Evolutionary conservation across 2,329 filamentous ascomycete genomes (phyloP).

Genomic region (Colletotrichum theobromicola): DNA sequence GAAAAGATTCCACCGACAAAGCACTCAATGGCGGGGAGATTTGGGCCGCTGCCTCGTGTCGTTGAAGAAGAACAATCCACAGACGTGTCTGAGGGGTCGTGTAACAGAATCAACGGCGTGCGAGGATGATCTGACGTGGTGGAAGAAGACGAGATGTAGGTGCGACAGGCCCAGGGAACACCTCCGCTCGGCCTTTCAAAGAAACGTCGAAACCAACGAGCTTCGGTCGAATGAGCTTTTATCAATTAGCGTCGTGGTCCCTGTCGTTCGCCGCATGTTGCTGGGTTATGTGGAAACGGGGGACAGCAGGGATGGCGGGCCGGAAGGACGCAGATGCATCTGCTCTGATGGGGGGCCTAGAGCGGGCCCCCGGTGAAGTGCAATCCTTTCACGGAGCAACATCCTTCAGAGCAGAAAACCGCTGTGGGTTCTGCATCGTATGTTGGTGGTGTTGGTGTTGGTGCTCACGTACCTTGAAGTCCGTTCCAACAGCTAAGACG

Average conservation of each 20-base stretch:
- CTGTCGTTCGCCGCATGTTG: background rate
- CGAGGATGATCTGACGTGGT: background rate
- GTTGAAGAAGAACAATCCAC: background rate
- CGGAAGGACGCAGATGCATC: background rate
- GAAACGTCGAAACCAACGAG: background rate
- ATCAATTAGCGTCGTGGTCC: background rate
- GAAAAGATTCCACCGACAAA: background rate
- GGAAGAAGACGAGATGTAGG: background rate
- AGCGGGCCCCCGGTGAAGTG: background rate
- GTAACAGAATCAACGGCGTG: background rate
- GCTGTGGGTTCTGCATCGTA: background rate
- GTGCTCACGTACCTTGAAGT: background rate
- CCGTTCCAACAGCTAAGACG: background rate
- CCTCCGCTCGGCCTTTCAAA: background rate
- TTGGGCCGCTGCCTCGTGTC: background rate
- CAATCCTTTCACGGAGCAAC: background rate
- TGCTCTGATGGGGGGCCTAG: background rate
- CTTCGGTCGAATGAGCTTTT: background rate
- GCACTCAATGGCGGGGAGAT: background rate
- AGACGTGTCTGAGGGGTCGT: background rate
- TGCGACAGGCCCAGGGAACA: background rate
- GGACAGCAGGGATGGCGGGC: background rate
- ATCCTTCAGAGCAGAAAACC: background rate
- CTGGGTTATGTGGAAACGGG: background rate
- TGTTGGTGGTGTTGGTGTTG: background rate